A percentile compares a stretch with the other conserved stretches of the same genome.
Conservation (phyloP, 2,329 filamentous ascomycete genomes). For the Colletotrichum lupini region DNA sequence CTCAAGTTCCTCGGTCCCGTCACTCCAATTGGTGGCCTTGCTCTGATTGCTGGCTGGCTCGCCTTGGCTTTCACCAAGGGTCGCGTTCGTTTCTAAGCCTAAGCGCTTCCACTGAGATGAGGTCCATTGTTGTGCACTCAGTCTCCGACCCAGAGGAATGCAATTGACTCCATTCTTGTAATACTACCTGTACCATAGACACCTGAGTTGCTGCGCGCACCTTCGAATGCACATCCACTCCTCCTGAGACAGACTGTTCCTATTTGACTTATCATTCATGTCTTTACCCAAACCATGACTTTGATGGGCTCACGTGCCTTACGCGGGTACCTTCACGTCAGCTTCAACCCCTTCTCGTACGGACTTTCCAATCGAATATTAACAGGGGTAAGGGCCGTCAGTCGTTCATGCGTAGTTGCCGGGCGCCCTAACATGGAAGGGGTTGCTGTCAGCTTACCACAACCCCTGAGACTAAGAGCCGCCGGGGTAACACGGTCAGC, state of each 20-base stretch:
- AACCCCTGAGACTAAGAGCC: background rate
- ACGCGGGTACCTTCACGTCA: background rate
- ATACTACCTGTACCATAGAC: background rate
- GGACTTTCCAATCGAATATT: background rate
- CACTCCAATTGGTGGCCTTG: conserved; percentile 72
- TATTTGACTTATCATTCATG: background rate
- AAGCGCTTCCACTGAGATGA: background rate
- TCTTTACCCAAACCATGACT: background rate
- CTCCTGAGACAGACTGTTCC: background rate
- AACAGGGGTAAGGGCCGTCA: no score
- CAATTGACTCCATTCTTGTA: background rate
- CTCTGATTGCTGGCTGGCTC: conserved; percentile 73
- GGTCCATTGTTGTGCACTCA: background rate
- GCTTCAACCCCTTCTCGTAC: background rate
- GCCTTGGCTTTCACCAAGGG: conserved; percentile 45
- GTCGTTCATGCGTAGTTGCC: background rate
- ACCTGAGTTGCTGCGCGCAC: no score
- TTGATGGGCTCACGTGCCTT: background rate
- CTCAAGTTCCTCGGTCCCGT: conserved; percentile 72
- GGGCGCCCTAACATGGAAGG: background rate
- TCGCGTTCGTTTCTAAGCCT: conserved; percentile 17
- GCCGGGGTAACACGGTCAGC: background rate
- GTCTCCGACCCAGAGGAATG: no score
- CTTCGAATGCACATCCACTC: background rate
- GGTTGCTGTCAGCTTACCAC: background rate